Base-by-base conservation (phyloP, 208 protist species). In the Lotmaria passim region DNA sequence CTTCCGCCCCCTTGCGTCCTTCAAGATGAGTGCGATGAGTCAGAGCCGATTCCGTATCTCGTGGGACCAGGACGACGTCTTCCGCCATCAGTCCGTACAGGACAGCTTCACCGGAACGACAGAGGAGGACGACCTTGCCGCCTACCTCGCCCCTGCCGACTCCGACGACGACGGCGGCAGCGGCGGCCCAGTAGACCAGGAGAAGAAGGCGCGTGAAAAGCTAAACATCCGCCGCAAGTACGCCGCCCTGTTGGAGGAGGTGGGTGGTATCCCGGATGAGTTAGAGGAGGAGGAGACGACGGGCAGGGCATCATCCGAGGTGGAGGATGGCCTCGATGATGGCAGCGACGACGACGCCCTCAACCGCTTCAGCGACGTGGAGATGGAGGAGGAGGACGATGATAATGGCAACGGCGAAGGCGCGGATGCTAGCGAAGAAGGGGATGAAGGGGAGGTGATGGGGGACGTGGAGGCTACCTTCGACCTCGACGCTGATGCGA, bases 61-160 rank as follows among this genome's bases (percentile, higher is more conserved):
- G 36, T 97, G 93, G 91, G 93, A 97, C 63, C 93, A 97, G 71
- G 91, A 95, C 62, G 91, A 96, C 74, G 75, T 88, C 5, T 89
- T 91, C 43, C 91, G 93, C 17, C 85, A 93, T 56, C 76, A 86
- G 52, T 94, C 89, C 24, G 76, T 94, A 50, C 92, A 90, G 47
- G 89, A 96, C 69, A 73, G 78, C 81, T 96, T 93, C 72, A 90
- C 90, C 36, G 93, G 90, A 15, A 89, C 89, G n/a, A 91, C 85
- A 12, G 81, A 83, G 33, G 90, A 95, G 55, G 93, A 96, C 75
- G 90, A 97, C 67, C 71, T 97, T 2, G 89, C 89, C 3, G 90
- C 90, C 31, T 97, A 97, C 79, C 73, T 97, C 31, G 93, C 93
- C 15, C 87, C 90, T 4, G 81, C 88, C 2, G 89, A 94, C 80